These are phyloP conservation scores for Xylaria flabelliformis DNA, from an alignment of 495 filamentous ascomycete species.

Conservation along the genomic window DNA sequence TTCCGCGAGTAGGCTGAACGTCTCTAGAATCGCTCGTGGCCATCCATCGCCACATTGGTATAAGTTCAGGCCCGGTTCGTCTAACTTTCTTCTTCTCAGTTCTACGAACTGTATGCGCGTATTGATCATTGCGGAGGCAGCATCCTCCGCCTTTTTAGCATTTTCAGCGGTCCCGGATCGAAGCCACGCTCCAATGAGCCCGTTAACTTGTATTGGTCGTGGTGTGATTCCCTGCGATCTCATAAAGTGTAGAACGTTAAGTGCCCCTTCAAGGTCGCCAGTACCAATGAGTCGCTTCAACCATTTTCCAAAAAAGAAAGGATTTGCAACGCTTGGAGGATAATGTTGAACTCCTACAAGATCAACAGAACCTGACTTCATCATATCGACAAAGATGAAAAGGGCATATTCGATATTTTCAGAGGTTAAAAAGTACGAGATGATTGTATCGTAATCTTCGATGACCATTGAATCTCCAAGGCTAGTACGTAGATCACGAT, in stretches of 20 bases:
- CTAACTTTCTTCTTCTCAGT: slow-evolving; percentile 39
- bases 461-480: slow-evolving; percentile 69
- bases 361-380: slow-evolving; percentile 65
- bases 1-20: slow-evolving; percentile 75
- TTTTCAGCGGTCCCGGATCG: slow-evolving; percentile 61
- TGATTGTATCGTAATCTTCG: slow-evolving; percentile 75
- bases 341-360: slow-evolving; percentile 52
- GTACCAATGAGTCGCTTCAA: slow-evolving; percentile 79
- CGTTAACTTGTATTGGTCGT: slow-evolving; percentile 75
- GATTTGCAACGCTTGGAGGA: slow-evolving; percentile 69
- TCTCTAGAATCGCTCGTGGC: slow-evolving; percentile 70
- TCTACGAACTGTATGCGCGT: slow-evolving; percentile 65
- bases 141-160: slow-evolving; percentile 66
- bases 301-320: slow-evolving; percentile 83
- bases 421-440: slow-evolving; percentile 65
- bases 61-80: slow-evolving; percentile 44
- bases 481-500: slow-evolving; percentile 64
- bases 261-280: slow-evolving; percentile 71
- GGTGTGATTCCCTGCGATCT: slow-evolving; percentile 67
- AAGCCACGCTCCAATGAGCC: slow-evolving; percentile 76
- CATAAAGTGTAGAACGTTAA: slow-evolving; percentile 71
- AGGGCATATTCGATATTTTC: slow-evolving; percentile 67
- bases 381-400: slow-evolving; percentile 83
- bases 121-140: slow-evolving; percentile 80
- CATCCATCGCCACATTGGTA: slow-evolving; percentile 39